A percentile compares a stretch with the other conserved stretches of the same genome.
phyloP scores from a whole-genome alignment of 768 basidiomycete species.

The Lactarius evosmus region DNA sequence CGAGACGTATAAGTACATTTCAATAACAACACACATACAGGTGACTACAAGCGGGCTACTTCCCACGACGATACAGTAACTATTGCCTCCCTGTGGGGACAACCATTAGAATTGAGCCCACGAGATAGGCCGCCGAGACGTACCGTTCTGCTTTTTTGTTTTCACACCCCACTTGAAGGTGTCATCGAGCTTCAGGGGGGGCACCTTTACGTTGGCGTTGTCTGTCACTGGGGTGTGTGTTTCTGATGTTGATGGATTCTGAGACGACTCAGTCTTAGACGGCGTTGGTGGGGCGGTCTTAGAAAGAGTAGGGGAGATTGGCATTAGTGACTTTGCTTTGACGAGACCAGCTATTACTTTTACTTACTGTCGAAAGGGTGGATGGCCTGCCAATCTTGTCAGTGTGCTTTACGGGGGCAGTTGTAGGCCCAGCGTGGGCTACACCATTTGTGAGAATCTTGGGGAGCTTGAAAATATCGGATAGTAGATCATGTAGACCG shows the following conservation, averaged over 20 bases:
- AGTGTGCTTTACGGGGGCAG: not conserved
- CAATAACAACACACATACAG: too few relatives aligned
- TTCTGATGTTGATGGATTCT: conserved; percentile 8
- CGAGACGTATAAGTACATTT: too few relatives aligned
- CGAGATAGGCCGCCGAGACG: not conserved
- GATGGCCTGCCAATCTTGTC: conserved; percentile 12
- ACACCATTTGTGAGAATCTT: not conserved
- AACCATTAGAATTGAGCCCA: conserved; percentile 2
- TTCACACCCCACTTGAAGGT: not conserved
- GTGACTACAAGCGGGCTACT: too few relatives aligned
- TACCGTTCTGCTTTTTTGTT: not conserved
- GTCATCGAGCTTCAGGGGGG: not conserved
- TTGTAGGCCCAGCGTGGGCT: not conserved
- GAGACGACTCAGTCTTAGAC: conserved; percentile 8
- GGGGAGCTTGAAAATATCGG: conserved; percentile 15
- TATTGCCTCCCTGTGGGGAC: not conserved
- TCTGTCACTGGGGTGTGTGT: not conserved
- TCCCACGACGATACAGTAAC: too few relatives aligned
- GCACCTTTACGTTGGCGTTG: not conserved
- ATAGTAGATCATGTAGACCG: conserved; percentile 2
- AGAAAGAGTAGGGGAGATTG: not conserved
- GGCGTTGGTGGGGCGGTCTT: conserved; percentile 18
- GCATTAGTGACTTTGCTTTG: not conserved
- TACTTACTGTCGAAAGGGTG: conserved; percentile 7
- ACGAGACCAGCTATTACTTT: not conserved